Base-by-base conservation (phyloP, 495 filamentous ascomycete genomes). In the Diplogelasinospora grovesii region DNA sequence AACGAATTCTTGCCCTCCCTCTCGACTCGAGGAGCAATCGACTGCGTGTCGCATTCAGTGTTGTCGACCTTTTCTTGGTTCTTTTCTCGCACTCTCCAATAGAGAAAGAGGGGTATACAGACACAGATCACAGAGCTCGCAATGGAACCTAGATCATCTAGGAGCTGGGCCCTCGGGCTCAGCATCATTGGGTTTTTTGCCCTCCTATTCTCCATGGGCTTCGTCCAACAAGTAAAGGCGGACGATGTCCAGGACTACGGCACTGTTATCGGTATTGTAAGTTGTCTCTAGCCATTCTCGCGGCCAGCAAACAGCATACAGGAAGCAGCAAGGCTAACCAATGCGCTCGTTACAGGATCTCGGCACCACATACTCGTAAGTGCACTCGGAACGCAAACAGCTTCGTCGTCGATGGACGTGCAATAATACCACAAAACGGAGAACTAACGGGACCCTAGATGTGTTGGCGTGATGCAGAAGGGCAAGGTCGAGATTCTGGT, bases 401-500 rank as follows among this genome's bases (percentile, higher is more conserved):
- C 27, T 35, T 33, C 32, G 4, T 15, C 18, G 32, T 35, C 3
- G 30, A 33, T 18, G 10, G n/a, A 8, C 10, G 7, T 31, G 27
- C 18, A 8, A 26, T 9, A 27, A 22, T 28, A 25, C 26, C 8
- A 25, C 8, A 21, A 11, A 0, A 3, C 4, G 6, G 19, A 14
- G 39, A 32, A 28, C 31, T 36, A 48, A 30, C 18, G 31, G 5
- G 41, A n/a, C n/a, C 8, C 14, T 14, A 57, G 56, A 8, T 59
- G 92, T 70, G 92, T 97, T 52, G 92, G 89, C 83, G 85, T 98
- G 56, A 97, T 97, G 93, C 89, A 94, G 61, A 85, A 86, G 64
- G 92, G 92, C 61, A 95, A 95, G 71, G 93, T 99, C 42, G 93
- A 99, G 59, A 95, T 92, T 69, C 75, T 96, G 46, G 86, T 86